Conservation (phyloP, 495 filamentous ascomycete species). For the Aspergillus baeticus region DNA sequence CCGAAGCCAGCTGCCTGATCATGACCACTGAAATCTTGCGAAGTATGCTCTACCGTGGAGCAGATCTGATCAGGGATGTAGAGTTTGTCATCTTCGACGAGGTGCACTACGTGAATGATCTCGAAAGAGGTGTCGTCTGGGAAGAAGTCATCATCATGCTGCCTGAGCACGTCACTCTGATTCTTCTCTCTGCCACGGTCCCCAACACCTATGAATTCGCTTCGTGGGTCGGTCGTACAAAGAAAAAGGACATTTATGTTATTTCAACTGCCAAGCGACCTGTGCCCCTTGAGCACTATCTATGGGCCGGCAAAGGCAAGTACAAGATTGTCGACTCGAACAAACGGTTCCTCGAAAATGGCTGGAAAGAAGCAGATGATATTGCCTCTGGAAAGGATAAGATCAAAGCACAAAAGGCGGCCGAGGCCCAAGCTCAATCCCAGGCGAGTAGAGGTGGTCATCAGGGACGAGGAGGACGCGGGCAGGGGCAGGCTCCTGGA, state of each 20-base stretch:
- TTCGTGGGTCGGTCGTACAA: constrained; percentile 96
- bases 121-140: constrained; percentile 97
- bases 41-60: constrained; percentile 97
- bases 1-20: constrained; percentile 96
- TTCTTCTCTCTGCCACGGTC: constrained; percentile 92
- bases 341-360: constrained; percentile 83
- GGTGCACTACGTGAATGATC: constrained; percentile 97
- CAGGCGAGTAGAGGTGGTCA: constrained; percentile 53
- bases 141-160: constrained; percentile 99
- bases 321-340: constrained; percentile 91
- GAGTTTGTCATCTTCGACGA: constrained; percentile 99
- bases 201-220: constrained; percentile 98
- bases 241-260: constrained; percentile 98
- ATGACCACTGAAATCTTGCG: constrained; percentile 99
- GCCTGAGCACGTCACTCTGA: constrained; percentile 92
- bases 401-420: constrained; percentile 55
- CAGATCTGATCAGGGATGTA: constrained; percentile 93
- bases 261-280: constrained; percentile 96
- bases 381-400: constrained; percentile 82
- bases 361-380: constrained; percentile 93
- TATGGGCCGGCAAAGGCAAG: constrained; percentile 91
- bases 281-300: constrained; percentile 90
- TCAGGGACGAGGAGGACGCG: constrained; percentile 42
- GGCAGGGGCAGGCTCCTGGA: constrained; percentile 43
- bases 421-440: constrained; percentile 44